A percentile compares a stretch with the other conserved stretches of the same genome.
These are phyloP conservation scores for Termitomyces sp. DNA, from an alignment of 768 basidiomycete species.

Conservation along the genomic window DNA sequence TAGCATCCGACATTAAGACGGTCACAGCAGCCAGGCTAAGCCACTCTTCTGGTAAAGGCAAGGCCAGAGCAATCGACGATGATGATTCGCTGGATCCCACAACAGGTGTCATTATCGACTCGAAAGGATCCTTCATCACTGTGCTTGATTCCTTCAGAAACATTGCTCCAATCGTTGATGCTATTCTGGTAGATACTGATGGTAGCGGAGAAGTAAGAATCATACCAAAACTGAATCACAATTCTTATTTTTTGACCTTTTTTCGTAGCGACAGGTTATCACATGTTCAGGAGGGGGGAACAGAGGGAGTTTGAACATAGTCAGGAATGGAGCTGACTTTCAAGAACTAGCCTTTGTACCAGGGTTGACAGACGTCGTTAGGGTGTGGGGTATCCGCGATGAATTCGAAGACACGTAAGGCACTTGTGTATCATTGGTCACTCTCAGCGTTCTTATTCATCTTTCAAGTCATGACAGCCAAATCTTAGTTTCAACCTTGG, in stretches of 20 bases:
- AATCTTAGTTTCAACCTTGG: constrained; percentile 54
- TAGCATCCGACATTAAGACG: constrained; percentile 43
- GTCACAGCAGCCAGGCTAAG: constrained; percentile 29
- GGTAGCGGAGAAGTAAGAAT: constrained; percentile 58
- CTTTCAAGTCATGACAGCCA: constrained; percentile 34
- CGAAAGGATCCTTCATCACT: constrained; percentile 50
- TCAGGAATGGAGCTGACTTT: constrained; percentile 81
- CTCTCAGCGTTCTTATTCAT: not conserved
- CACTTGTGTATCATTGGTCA: not conserved
- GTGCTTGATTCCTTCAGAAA: constrained; percentile 66
- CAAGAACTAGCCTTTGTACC: constrained; percentile 53
- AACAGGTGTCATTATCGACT: constrained; percentile 44
- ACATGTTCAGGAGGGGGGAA: constrained; percentile 81
- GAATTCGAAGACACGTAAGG: constrained; percentile 46
- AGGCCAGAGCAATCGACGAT: constrained; percentile 28
- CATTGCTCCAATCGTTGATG: constrained; percentile 81
- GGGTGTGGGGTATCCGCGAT: constrained; percentile 56
- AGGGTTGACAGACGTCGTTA: constrained; percentile 49
- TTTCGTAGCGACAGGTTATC: constrained; percentile 63
- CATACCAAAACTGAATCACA: not conserved
- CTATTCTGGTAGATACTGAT: constrained; percentile 67
- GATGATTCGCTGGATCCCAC: constrained; percentile 21
- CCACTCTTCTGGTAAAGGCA: constrained; percentile 29
- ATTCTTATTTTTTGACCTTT: not conserved
- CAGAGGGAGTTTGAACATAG: constrained; percentile 68